These are phyloP conservation scores for Andrographis paniculata DNA, from an alignment of 305 asterid species.

Conservation along the genomic window DNA sequence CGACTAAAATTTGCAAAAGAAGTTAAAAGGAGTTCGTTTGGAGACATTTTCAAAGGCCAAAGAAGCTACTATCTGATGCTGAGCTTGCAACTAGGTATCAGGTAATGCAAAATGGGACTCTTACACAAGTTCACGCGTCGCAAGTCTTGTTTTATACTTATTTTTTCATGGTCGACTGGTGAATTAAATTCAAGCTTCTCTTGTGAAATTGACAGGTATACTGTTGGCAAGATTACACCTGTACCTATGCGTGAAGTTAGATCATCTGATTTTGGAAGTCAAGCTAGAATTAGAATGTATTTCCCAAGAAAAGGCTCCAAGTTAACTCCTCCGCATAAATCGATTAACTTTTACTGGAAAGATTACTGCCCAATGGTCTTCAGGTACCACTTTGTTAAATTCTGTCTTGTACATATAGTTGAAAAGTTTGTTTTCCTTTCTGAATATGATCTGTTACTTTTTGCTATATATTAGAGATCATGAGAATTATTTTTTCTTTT, in stretches of 20 bases:
- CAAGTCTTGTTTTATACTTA: not conserved
- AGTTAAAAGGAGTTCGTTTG: constrained; percentile 38
- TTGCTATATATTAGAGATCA: not conserved
- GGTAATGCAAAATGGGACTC: constrained; percentile 34
- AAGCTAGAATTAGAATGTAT: constrained; percentile 82
- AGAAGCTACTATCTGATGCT: constrained; percentile 87
- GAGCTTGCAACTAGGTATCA: constrained; percentile 89
- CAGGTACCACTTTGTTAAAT: constrained; percentile 40
- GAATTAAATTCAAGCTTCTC: constrained; percentile 3
- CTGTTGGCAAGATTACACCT: constrained; percentile 94
- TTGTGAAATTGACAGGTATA: constrained; percentile 64
- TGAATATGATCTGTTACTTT: not conserved
- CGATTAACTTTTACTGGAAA: constrained; percentile 84
- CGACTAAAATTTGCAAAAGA: constrained; percentile 52
- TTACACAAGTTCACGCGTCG: not conserved
- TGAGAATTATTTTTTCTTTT: not conserved
- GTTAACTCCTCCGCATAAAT: constrained; percentile 82
- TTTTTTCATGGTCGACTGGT: constrained; percentile 8
- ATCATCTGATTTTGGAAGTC: constrained; percentile 80
- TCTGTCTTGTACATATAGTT: not conserved
- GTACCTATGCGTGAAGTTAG: constrained; percentile 91
- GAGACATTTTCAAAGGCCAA: constrained; percentile 51
- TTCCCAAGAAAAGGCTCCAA: constrained; percentile 85
- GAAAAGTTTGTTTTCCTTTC: not conserved
- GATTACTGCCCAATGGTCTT: constrained; percentile 99